These are phyloP conservation scores for Suillus weaverae DNA, from an alignment of 768 basidiomycete genomes.

Conservation along the genomic window DNA sequence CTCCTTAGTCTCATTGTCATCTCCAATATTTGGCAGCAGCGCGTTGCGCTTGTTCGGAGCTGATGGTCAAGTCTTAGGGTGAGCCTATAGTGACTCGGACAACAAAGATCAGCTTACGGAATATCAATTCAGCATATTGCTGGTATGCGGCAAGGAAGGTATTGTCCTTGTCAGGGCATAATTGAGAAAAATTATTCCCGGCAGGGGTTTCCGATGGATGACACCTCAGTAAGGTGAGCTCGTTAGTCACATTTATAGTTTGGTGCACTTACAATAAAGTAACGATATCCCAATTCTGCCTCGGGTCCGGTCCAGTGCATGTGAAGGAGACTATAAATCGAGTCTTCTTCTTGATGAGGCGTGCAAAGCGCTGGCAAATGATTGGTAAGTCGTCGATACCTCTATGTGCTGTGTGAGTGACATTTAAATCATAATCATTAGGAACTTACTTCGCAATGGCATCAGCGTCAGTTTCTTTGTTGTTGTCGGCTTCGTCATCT, in stretches of 20 bases:
- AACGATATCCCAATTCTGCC: constrained; percentile 6
- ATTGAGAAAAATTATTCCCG: not conserved
- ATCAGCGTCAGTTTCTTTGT: not conserved
- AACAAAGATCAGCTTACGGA: constrained; percentile 5
- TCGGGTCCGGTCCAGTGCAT: constrained; percentile 7
- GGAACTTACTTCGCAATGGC: constrained; percentile 2
- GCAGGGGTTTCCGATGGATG: constrained; percentile 3
- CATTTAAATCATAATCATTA: not conserved
- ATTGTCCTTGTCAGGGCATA: constrained; percentile 5
- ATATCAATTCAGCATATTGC: constrained; percentile 4
- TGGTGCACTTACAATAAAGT: constrained; percentile 4
- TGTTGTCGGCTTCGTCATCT: too few species aligned
- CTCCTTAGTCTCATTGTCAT: not conserved
- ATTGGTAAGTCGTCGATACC: constrained; percentile 5
- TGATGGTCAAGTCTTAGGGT: not conserved
- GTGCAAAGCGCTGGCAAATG: not conserved
- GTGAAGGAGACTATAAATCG: constrained; percentile 2
- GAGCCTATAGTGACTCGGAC: not conserved
- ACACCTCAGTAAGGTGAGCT: not conserved
- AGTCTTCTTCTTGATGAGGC: not conserved
- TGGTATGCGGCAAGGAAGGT: constrained; percentile 1
- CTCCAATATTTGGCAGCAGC: not conserved
- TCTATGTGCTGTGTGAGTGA: not conserved
- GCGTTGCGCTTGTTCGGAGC: not conserved
- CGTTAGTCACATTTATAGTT: not conserved